phyloP scores from a whole-genome alignment of 2,329 filamentous ascomycete genomes.

The Exserohilum turcica region DNA sequence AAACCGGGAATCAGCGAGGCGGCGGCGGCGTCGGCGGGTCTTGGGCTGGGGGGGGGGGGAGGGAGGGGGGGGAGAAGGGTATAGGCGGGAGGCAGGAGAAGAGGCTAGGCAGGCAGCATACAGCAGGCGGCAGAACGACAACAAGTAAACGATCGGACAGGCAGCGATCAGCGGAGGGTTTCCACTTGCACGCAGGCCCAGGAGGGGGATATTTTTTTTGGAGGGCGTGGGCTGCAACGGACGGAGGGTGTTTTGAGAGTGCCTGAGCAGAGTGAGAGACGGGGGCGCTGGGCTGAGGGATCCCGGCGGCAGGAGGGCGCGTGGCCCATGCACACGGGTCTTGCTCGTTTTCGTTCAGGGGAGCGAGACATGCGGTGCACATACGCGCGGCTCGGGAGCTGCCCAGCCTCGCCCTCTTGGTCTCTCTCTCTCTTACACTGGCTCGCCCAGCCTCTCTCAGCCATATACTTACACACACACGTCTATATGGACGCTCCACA shows the following conservation, averaged over 20 bases:
- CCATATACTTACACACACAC: not conserved
- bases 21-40: conserved; percentile 28
- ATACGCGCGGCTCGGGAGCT: conserved; percentile 30
- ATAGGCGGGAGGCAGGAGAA: no score
- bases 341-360: conserved; percentile 31
- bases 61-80: conserved; percentile 7
- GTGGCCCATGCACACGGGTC: conserved; percentile 25
- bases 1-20: conserved; percentile 41
- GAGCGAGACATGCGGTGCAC: conserved; percentile 29
- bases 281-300: conserved; percentile 25
- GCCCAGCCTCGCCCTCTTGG: conserved; percentile 17
- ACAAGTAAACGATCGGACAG: conserved; percentile 38
- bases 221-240: conserved; percentile 26
- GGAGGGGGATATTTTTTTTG: conserved; percentile 14
- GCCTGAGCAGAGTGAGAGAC: conserved; percentile 33
- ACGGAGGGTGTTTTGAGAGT: conserved; percentile 22
- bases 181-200: conserved; percentile 26
- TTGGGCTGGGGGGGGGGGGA: conserved; percentile 20
- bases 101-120: no score
- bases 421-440: not conserved
- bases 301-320: conserved; percentile 22
- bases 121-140: not conserved
- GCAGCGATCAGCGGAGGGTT: conserved; percentile 37
- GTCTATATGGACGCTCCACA: no score
- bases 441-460: not conserved